Evolutionary conservation across 345 rosid species (phyloP).

Genomic region (Clarkia xantiana): DNA sequence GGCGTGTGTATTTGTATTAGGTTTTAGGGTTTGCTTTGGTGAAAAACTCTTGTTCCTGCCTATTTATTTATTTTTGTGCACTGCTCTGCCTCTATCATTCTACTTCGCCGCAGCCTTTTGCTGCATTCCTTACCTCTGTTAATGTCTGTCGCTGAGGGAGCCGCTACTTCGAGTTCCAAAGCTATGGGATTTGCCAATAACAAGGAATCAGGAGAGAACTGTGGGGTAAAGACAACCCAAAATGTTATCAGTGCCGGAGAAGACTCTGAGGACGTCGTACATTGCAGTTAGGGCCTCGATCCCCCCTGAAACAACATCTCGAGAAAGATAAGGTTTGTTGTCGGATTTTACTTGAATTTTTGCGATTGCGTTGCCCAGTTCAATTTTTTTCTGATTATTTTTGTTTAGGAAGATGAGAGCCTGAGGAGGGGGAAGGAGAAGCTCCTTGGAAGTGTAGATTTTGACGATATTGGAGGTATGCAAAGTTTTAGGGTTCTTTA

Average conservation of each 20-base stretch:
- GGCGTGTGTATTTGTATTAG: no score
- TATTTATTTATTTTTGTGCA: no score
- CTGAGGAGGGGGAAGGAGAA: slow-evolving; percentile 67
- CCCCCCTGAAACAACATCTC: slow-evolving; percentile 12
- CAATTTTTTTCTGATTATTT: no score
- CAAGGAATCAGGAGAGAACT: slow-evolving; percentile 4
- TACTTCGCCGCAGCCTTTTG: no score
- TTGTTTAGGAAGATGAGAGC: slow-evolving; percentile 55
- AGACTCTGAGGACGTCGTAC: slow-evolving; percentile 7
- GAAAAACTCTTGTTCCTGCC: no score
- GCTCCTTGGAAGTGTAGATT: slow-evolving; percentile 56
- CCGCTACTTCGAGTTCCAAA: slow-evolving; percentile 6
- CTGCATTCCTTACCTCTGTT: background rate
- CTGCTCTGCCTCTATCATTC: no score
- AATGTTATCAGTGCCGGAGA: background rate
- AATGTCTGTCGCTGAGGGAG: slow-evolving; percentile 11
- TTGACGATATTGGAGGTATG: slow-evolving; percentile 42
- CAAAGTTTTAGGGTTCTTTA: background rate
- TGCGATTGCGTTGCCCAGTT: background rate
- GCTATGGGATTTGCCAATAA: slow-evolving; percentile 10
- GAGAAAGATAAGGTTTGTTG: slow-evolving; percentile 15
- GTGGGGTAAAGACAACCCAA: slow-evolving; percentile 4
- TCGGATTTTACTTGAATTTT: background rate
- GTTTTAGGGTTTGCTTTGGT: no score
- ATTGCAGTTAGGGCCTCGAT: slow-evolving; percentile 13